Evolutionary conservation across 1,284 basidiomycete genomes (phyloP).

Genomic region (Chalciporus sp.): DNA sequence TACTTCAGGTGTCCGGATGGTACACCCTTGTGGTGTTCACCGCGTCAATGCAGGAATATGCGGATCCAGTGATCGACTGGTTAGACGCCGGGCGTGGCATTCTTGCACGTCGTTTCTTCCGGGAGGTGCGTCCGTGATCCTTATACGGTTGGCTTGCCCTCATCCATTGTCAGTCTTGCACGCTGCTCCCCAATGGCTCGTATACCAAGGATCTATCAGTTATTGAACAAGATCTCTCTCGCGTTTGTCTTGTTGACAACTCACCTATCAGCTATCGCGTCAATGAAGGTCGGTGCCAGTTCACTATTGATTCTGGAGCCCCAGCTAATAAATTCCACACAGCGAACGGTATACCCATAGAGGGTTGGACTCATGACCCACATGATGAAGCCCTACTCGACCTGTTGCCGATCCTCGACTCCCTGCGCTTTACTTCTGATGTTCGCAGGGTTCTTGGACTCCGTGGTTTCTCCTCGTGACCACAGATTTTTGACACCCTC

Average conservation of each 20-base stretch:
- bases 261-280: slow-evolving; percentile 92
- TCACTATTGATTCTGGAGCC: not conserved
- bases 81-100: slow-evolving; percentile 93
- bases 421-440: slow-evolving; percentile 92
- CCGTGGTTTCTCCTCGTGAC: slow-evolving; percentile 52
- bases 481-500: slow-evolving; percentile 8
- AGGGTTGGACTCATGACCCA: slow-evolving; percentile 98
- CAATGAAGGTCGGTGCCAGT: slow-evolving; percentile 77
- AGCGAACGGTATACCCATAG: slow-evolving; percentile 98
- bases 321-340: slow-evolving; percentile 13
- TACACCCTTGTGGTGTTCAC: slow-evolving; percentile 99
- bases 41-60: slow-evolving; percentile 98
- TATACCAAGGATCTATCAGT: slow-evolving; percentile 94
- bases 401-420: slow-evolving; percentile 93
- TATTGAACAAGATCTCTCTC: slow-evolving; percentile 86
- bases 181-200: slow-evolving; percentile 86
- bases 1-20: slow-evolving; percentile 88
- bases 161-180: slow-evolving; percentile 71
- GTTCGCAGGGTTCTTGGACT: slow-evolving; percentile 93
- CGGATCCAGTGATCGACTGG: slow-evolving; percentile 99
- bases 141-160: not conserved
- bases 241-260: slow-evolving; percentile 95
- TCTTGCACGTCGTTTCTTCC: slow-evolving; percentile 85
- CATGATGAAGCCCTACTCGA: slow-evolving; percentile 96
- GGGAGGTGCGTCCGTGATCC: slow-evolving; percentile 66